Percentiles rank a stretch among this genome's conserved stretches.
phyloP scores from a whole-genome alignment of 257 asterid species.

The Voacanga thouarsii region DNA sequence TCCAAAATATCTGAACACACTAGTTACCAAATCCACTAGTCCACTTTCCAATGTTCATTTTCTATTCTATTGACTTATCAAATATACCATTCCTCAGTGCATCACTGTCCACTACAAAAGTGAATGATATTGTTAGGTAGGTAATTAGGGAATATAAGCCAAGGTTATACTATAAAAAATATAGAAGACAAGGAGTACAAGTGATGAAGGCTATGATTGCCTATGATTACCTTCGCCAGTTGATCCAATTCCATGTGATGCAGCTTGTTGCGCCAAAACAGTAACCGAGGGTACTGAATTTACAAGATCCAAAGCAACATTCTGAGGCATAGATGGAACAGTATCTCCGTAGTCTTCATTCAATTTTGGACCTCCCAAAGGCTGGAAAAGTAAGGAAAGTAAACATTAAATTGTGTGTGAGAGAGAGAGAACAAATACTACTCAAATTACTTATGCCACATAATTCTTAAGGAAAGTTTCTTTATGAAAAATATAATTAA shows the following conservation, averaged over 20 bases:
- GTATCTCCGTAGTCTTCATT: conserved; percentile 57
- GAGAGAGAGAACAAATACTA: background rate
- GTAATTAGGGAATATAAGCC: background rate
- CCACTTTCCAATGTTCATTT: background rate
- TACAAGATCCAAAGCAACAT: conserved; percentile 35
- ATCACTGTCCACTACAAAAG: background rate
- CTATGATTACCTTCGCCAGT: conserved; percentile 52
- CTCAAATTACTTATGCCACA: conserved; percentile 12
- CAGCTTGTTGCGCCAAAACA: conserved; percentile 27
- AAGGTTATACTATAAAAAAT: background rate
- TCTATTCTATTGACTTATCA: background rate
- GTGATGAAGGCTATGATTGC: background rate
- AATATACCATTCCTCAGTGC: background rate
- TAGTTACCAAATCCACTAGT: background rate
- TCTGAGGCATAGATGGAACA: conserved; percentile 68
- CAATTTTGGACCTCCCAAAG: conserved; percentile 38
- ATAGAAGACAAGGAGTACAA: background rate
- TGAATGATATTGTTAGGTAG: background rate
- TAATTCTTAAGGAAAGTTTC: background rate
- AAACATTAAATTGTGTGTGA: background rate
- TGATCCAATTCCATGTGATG: conserved; percentile 33
- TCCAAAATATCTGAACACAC: background rate
- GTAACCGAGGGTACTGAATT: conserved; percentile 28
- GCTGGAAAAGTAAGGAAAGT: conserved; percentile 32
- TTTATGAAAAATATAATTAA: too few relatives aligned